Evolutionary conservation across 73 alveolate genomes (phyloP).

Genomic region (Uronychia setigera): DNA sequence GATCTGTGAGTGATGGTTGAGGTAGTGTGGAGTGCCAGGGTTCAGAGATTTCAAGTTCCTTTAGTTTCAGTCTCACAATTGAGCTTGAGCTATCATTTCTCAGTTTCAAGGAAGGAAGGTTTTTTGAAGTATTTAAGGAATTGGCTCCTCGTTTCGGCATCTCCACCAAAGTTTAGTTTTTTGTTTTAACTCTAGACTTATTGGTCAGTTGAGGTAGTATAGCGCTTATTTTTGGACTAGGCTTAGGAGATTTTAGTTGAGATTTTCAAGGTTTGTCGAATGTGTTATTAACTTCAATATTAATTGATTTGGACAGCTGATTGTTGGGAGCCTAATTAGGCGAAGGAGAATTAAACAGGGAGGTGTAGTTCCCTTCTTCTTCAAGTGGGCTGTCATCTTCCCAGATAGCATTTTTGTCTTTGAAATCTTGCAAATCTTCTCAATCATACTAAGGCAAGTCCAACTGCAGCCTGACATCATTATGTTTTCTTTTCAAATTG

Average conservation of each 20-base stretch:
- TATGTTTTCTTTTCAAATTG: background rate
- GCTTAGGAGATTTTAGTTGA: background rate
- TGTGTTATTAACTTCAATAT: too few species aligned
- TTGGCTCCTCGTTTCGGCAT: too few species aligned
- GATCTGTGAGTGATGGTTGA: too few species aligned
- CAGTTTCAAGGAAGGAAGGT: too few species aligned
- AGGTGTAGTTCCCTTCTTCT: background rate
- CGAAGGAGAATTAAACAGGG: too few species aligned
- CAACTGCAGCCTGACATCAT: background rate
- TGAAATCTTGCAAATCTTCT: background rate
- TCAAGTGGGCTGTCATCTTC: background rate
- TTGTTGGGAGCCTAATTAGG: background rate
- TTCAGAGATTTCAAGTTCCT: too few species aligned
- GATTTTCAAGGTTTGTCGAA: background rate
- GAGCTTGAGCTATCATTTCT: too few species aligned
- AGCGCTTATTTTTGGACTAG: background rate
- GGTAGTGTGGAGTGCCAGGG: too few species aligned
- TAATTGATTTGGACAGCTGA: background rate
- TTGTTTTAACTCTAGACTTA: background rate
- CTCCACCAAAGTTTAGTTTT: background rate
- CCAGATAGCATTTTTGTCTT: background rate
- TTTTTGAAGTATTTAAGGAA: too few species aligned
- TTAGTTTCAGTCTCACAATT: too few species aligned
- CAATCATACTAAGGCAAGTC: background rate
- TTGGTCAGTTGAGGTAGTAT: background rate